Evolutionary conservation across 2,329 filamentous ascomycete species (phyloP), one percentile per base, ranked within the genome.

Genomic region (Microdochium paspali): DNA sequence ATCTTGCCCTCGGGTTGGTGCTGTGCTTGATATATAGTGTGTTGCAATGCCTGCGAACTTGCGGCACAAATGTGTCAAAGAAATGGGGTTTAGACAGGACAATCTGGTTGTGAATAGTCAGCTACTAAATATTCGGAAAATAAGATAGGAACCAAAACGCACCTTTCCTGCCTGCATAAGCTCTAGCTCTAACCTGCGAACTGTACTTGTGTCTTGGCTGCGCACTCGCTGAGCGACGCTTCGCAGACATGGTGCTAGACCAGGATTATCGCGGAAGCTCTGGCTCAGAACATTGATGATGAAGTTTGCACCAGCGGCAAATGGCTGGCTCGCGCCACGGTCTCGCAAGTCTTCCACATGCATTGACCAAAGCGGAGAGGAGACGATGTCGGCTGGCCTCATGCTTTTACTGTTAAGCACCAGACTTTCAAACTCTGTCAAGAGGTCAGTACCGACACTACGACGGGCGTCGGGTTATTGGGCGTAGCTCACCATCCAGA

Each of bases 161-260:
- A 77, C 74, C 66, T 71, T 76, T 53, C 74, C 76, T 12, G 66
- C 67, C 47, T 72, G 66, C 45, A 79, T 64, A 4, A 78, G 55
- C 49, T 77, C 72, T 18, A 80, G 58, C 57, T 80, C 76, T 1
- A 76, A 58, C 43, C 67, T 68, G 13, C 76, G 68, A 18, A 70
- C 61, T 15, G 68, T 73, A 13, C 53, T 57, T 20, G 72, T 61
- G 39, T 56, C 58, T 9, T 66, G 66, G n/a, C 54, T 57, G 25
- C 56, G 56, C 45, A 72, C 58, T 13, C 61, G 64, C 32, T 62
- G 58, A 23, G 61, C 51, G 4, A 77, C 57, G 3, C 56, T 55
- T 26, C 58, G 50, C 24, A 77, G 56, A 26, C 60, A 60, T 3
- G 53, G 49, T 5, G 56, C 46, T 24, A 76, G 60, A 2, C 50